These are phyloP conservation scores for Paspalum vaginatum DNA, from an alignment of 176 grass and related monocot genomes.

Conservation along the genomic window DNA sequence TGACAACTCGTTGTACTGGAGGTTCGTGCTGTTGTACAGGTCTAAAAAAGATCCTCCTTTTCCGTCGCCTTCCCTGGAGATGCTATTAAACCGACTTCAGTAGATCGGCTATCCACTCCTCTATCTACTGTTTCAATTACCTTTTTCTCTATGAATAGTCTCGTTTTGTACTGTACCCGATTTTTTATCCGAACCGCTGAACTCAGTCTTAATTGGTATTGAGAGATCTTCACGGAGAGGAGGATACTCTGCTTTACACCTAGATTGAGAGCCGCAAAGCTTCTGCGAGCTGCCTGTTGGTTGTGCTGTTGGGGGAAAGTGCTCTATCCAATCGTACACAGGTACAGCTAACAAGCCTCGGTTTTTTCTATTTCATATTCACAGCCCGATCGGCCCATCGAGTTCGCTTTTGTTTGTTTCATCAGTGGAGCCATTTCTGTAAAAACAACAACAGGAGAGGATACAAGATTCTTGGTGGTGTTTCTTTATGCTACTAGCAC, in stretches of 20 bases:
- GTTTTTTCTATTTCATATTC: not conserved
- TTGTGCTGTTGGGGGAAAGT: not conserved
- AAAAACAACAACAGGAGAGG: not conserved
- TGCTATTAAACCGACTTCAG: too few species aligned
- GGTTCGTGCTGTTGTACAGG: slow-evolving; percentile 49
- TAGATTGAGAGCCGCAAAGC: not conserved
- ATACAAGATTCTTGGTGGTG: not conserved
- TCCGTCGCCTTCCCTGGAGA: not conserved
- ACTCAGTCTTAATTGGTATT: not conserved
- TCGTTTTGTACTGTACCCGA: too few species aligned
- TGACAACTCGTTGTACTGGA: slow-evolving; percentile 35
- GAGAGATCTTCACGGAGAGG: slow-evolving; percentile 11
- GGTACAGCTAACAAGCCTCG: not conserved
- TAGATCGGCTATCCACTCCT: too few species aligned
- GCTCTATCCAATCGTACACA: not conserved
- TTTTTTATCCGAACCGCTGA: too few species aligned
- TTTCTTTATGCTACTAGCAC: not conserved
- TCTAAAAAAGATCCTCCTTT: slow-evolving; percentile 4
- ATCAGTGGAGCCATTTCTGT: not conserved
- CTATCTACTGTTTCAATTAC: too few species aligned
- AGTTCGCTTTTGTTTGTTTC: not conserved
- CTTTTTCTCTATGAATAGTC: too few species aligned
- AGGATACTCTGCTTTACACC: slow-evolving; percentile 14
- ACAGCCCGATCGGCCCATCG: not conserved
- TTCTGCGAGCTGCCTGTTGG: not conserved